Evolutionary conservation across 1,284 basidiomycete species (phyloP).

Genomic region (Tilletia horrida): DNA sequence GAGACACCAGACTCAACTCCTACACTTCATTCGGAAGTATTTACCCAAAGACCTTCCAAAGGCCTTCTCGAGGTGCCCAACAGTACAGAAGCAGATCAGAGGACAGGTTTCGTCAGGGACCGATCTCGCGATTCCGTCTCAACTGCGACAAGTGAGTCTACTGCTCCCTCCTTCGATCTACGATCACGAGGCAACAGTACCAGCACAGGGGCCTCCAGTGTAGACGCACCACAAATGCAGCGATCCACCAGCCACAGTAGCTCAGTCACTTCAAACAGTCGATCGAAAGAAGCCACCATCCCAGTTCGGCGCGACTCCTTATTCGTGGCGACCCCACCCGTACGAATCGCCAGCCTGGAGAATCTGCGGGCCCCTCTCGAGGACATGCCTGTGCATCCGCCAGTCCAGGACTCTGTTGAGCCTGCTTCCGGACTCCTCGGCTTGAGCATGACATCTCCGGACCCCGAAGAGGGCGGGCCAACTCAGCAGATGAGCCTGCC

Average conservation of each 20-base stretch:
- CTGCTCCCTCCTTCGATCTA: not conserved
- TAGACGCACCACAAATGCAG: not conserved
- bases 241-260: conserved; percentile 2
- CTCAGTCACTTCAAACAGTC: not conserved
- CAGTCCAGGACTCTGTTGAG: too few species aligned
- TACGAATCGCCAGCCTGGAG: not conserved
- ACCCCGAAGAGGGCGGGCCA: too few species aligned
- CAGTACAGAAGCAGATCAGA: not conserved
- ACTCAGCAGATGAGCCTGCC: too few species aligned
- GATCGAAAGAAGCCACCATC: not conserved
- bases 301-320: not conserved
- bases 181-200: conserved; percentile 9
- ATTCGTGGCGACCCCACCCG: not conserved
- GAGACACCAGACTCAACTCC: conserved; percentile 11
- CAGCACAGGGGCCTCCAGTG: conserved; percentile 9
- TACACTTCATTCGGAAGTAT: not conserved
- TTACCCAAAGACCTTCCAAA: not conserved
- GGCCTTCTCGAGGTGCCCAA: not conserved
- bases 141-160: not conserved
- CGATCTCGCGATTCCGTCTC: not conserved
- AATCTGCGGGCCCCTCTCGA: not conserved
- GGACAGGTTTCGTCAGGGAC: not conserved
- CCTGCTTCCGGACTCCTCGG: not conserved
- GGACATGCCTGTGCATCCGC: too few species aligned
- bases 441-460: not conserved